A percentile compares a stretch with the other conserved stretches of the same genome.
phyloP scores from a whole-genome alignment of 331 rosid species.

The Cydonia oblonga region DNA sequence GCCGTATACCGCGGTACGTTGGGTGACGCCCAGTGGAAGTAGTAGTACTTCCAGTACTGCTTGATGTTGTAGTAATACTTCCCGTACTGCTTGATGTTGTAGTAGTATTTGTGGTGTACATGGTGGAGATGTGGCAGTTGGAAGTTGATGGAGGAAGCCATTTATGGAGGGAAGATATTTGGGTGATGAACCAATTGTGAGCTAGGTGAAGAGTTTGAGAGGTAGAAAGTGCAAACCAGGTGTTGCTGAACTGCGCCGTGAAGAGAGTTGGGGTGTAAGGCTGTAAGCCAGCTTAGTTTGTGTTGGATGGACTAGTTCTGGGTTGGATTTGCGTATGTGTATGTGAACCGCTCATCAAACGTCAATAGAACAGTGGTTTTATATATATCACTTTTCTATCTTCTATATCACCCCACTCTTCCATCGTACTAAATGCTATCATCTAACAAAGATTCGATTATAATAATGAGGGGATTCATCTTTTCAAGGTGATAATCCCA shows the following conservation, averaged over 20 bases:
- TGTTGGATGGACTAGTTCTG: constrained; percentile 27
- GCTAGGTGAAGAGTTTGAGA: background rate
- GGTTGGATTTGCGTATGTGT: constrained; percentile 51
- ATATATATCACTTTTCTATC: background rate
- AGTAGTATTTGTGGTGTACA: constrained; percentile 24
- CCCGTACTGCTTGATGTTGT: too few species aligned
- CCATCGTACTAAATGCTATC: background rate
- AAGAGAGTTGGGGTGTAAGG: constrained; percentile 23
- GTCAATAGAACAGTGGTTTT: constrained; percentile 25
- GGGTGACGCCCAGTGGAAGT: constrained; percentile 33
- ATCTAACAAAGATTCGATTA: constrained; percentile 24
- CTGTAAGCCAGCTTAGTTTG: constrained; percentile 51
- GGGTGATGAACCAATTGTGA: background rate
- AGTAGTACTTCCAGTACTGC: background rate
- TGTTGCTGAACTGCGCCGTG: constrained; percentile 53
- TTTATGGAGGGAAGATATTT: constrained; percentile 33
- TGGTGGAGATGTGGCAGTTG: constrained; percentile 25
- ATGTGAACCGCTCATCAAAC: constrained; percentile 2
- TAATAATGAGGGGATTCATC: constrained; percentile 1
- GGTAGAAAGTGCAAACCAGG: constrained; percentile 75
- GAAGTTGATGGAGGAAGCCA: constrained; percentile 38
- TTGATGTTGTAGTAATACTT: background rate
- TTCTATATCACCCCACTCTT: background rate
- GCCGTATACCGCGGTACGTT: constrained; percentile 65
- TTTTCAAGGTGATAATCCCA: background rate